Base-by-base conservation (phyloP, 306 rosid species). In the Glycine latifolia region DNA sequence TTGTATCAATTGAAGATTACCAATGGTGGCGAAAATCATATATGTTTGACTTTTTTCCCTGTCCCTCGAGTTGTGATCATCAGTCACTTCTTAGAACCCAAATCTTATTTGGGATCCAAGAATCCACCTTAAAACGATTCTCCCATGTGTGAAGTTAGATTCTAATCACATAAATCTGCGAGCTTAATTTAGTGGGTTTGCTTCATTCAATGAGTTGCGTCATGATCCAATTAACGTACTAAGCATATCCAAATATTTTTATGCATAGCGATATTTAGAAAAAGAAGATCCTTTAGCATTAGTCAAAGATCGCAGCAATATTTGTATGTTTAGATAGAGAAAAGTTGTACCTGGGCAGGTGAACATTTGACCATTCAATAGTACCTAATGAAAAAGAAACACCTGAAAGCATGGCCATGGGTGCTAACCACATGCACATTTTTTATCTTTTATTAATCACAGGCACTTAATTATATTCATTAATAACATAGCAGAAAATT, bases 361-460 rank as follows among this genome's bases (percentile, higher is more conserved):
- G 56, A 73, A 67, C 67, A 73, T 47, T 73, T 77, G 82, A 66
- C 80, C 39, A 48, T 8, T 10, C 35, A 71, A 67, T 62, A 41
- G 55, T 53, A 66, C 20, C 74, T 8, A 73, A 16, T 41, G 20
- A 16, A 73, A 72, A 58, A 49, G 77, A 31, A 16, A 15, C 37
- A 69, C 43, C 49, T 37, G 72, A 67, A 67, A 67, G 49, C 53
- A 47, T 58, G 9, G 33, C 12, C 50, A 11, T 7, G 8, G 54
- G 60, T 31, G 46, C 78, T 60, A 74, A 59, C 79, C 84, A 82
- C 84, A 74, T 79, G 84, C 79, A 66, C 69, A 44, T 33, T 74
- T 33, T 31, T 1, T 31, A 20, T 17, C 2, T 3, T 4, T 4
- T 10, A 9, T 59, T 3, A 58, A 16, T 39, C 5, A 39, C 44